phyloP scores from a whole-genome alignment of 371 early-diverging fungal species.

The Choanephora cucurbitarum region DNA sequence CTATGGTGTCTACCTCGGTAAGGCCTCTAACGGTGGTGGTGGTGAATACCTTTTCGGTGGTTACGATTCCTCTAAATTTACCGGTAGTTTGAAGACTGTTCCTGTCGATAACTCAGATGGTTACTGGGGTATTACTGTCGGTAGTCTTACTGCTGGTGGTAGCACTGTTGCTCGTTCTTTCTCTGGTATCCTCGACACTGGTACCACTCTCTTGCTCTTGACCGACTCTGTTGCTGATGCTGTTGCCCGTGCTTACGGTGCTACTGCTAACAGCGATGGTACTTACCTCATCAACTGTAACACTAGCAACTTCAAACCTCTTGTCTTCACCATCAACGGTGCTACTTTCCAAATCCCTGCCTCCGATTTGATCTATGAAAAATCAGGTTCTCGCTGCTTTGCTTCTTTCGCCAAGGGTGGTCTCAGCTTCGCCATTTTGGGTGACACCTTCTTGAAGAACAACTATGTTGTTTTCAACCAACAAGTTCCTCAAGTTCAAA shows the following conservation, averaged over 20 bases:
- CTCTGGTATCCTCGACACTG: conserved; percentile 60
- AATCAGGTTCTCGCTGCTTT: conserved; percentile 10
- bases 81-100: conserved; percentile 51
- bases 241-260: conserved; percentile 19
- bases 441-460: conserved; percentile 51
- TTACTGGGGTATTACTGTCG: conserved; percentile 51
- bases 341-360: conserved; percentile 19
- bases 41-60: conserved; percentile 55
- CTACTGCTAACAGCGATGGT: conserved; percentile 25
- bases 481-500: conserved; percentile 21
- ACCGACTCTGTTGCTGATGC: conserved; percentile 37
- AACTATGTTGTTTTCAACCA: conserved; percentile 46
- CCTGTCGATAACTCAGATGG: conserved; percentile 39
- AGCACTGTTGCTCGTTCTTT: conserved; percentile 8
- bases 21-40: conserved; percentile 34
- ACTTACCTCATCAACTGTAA: conserved; percentile 22
- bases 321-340: conserved; percentile 17
- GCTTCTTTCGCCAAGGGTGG: conserved; percentile 23
- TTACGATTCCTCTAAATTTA: conserved; percentile 39
- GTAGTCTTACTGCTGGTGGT: conserved; percentile 21
- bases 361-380: conserved; percentile 17
- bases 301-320: conserved; percentile 16
- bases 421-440: conserved; percentile 34
- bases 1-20: conserved; percentile 32
- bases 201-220: conserved; percentile 61